Evolutionary conservation across 139 green algal species (phyloP), one percentile per base, ranked within the genome.

Genomic region (Pleodorina starrii): DNA sequence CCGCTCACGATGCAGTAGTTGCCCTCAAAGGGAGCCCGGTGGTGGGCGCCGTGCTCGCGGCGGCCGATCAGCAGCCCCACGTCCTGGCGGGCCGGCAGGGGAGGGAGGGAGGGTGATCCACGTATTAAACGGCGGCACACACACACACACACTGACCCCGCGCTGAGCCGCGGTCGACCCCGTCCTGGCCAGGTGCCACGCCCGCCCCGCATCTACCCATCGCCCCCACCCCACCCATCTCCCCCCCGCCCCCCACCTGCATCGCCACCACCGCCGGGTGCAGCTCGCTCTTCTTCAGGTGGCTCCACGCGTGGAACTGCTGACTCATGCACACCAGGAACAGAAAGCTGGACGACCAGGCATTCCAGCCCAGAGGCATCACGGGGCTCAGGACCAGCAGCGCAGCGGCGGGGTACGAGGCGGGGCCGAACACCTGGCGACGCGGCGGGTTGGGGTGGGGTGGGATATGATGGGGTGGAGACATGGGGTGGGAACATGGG

Each of bases 1-100:
- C 98, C 98, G 35, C 83, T 96, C 12, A 99, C 98, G 72, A 99
- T 99, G 93, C 94, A 97, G 94, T 99, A 99, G 92, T 99, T 99
- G 84, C 90, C 95, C 76, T 93, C 89, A 90, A 99, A 99, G 36
- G 98, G 98, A 7, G 96, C 87, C 63, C 90, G 91, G 92, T 99
- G 98, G 94, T 99, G 98, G 10, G 94, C 94, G 63, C 98, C 97
- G 91, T 99, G 98, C 36, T 91, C 94, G 75, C 93, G 95, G 44
- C 96, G 91, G 16, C 92, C 93, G 25, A 99, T 94, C 6, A 99
- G 74, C 32, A 99, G 40, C 7, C 95, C 95, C 2, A 92, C 91
- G 60, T 98, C 94, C 92, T 98, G 94, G 9, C 54, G 6, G 54
- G 54, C 2, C 7, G 54, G 54, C 27, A 29, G 23, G 57, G 48